Conservation (phyloP, 768 basidiomycete genomes). For the Hygrocybe coccinea region DNA sequence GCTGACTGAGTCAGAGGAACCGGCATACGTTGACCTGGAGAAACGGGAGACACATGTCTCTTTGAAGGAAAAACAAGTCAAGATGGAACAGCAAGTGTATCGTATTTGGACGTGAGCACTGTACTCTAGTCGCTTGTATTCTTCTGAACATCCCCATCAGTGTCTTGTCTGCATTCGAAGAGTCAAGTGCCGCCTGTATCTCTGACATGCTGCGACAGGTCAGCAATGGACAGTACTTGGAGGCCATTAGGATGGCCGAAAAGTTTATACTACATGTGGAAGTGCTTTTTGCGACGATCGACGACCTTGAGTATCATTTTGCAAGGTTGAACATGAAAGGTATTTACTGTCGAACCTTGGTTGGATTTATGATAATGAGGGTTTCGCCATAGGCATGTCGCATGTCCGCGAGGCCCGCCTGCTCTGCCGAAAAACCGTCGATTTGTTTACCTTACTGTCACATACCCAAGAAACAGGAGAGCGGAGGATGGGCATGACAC, state of each 20-base stretch:
- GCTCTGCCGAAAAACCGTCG: conserved; percentile 98
- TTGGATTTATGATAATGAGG: neutral
- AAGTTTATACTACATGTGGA: conserved; percentile 98
- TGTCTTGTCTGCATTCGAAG: conserved; percentile 95
- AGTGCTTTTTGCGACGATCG: conserved; percentile 93
- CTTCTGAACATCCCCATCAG: conserved; percentile 32
- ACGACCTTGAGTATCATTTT: conserved; percentile 91
- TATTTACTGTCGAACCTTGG: conserved; percentile 34
- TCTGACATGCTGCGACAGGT: conserved; percentile 98
- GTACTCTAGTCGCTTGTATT: conserved; percentile 4
- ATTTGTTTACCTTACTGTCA: conserved; percentile 92
- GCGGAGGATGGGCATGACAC: conserved; percentile 91
- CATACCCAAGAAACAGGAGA: conserved; percentile 92
- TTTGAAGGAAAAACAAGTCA: conserved; percentile 83
- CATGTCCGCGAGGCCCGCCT: conserved; percentile 97
- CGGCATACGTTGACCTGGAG: conserved; percentile 73
- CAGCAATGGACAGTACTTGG: conserved; percentile 92
- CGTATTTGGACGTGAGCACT: conserved; percentile 94
- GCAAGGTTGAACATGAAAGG: conserved; percentile 77
- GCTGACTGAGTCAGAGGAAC: conserved; percentile 49
- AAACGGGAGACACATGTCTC: conserved; percentile 67
- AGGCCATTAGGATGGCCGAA: conserved; percentile 97
- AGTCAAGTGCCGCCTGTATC: conserved; percentile 98
- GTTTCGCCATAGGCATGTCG: conserved; percentile 70
- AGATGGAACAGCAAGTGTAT: conserved; percentile 97